Evolutionary conservation across 2,329 filamentous ascomycete species (phyloP).

Genomic region (Xylaria sp.): DNA sequence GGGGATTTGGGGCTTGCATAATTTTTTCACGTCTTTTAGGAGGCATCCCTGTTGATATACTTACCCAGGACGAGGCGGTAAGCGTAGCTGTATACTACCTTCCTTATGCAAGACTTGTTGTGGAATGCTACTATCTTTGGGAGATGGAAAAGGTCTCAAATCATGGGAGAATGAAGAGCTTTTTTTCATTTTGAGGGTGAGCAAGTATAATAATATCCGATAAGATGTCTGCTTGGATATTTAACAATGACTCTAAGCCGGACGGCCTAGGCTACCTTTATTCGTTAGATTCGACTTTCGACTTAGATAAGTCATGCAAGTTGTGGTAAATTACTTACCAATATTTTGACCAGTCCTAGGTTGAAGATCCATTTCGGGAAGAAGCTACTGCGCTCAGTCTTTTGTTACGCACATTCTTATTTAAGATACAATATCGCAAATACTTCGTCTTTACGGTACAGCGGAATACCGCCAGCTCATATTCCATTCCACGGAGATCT

Average conservation of each 20-base stretch:
- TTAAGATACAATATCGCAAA: not conserved
- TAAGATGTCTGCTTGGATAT: not conserved
- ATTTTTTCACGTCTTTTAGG: not conserved
- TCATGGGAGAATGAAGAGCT: not conserved
- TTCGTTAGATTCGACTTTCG: too few relatives aligned
- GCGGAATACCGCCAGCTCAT: not conserved
- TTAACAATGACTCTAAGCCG: not conserved
- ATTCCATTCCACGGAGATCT: too few relatives aligned
- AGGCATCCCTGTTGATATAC: not conserved
- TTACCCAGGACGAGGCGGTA: not conserved
- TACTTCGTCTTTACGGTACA: not conserved
- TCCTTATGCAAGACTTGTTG: not conserved
- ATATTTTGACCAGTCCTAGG: not conserved
- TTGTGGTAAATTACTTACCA: not conserved
- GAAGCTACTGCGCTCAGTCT: not conserved
- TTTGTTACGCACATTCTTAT: not conserved
- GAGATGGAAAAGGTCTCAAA: not conserved
- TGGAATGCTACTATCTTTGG: not conserved
- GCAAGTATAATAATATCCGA: not conserved
- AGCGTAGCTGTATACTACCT: not conserved
- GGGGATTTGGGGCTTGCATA: too few relatives aligned
- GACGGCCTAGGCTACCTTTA: too few relatives aligned
- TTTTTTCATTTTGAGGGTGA: not conserved
- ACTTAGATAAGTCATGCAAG: too few relatives aligned
- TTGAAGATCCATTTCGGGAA: not conserved